A percentile compares a stretch with the other conserved stretches of the same genome.
Evolutionary conservation across 2,329 filamentous ascomycete species (phyloP).

Genomic region (Beauveria sp.): DNA sequence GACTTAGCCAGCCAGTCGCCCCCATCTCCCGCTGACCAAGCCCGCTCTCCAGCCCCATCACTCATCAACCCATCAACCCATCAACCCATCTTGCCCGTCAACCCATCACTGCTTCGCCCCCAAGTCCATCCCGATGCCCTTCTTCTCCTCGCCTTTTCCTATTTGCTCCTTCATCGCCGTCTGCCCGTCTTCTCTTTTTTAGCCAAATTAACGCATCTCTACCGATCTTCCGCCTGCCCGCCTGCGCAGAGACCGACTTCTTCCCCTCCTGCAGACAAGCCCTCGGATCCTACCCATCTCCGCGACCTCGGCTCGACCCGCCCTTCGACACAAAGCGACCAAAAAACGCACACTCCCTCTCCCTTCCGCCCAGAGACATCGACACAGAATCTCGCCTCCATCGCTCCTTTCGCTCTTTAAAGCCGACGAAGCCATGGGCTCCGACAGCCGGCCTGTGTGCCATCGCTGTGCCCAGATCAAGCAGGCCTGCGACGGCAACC

Average conservation of each 20-base stretch:
- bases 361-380: background rate
- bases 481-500: conserved; percentile 26
- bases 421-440: conserved; percentile 17
- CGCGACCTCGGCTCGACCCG: background rate
- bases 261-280: too few relatives aligned
- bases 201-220: background rate
- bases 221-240: background rate
- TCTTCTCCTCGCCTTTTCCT: background rate
- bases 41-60: conserved; percentile 1
- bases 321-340: background rate
- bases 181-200: background rate
- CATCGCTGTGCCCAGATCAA: conserved; percentile 29
- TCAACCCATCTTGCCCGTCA: too few relatives aligned
- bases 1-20: background rate
- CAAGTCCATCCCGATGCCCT: background rate
- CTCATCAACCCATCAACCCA: too few relatives aligned
- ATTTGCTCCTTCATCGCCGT: background rate
- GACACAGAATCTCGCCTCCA: background rate
- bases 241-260: background rate
- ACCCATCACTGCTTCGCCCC: background rate
- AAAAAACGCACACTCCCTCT: background rate
- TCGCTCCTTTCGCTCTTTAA: background rate
- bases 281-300: background rate
- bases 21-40: conserved; percentile 4
- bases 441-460: conserved; percentile 24